Evolutionary conservation across 2,329 filamentous ascomycete species (phyloP), one percentile per base, ranked within the genome.

Genomic region (Didymellaceae sp.): DNA sequence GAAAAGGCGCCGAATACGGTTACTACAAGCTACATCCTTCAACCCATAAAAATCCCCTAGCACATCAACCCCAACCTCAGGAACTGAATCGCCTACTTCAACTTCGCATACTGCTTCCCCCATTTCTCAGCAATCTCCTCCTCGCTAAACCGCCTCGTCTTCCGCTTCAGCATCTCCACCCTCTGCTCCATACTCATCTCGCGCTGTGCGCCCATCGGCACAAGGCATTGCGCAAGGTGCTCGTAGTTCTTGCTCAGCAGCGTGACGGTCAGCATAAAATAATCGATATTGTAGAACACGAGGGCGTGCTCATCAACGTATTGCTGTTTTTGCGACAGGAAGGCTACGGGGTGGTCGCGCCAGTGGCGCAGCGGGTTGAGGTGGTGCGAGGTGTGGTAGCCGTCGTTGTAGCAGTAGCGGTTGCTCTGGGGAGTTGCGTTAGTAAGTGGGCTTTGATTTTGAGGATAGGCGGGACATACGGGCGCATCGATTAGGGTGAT

Each of bases 271-370:
- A 92, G 83, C 79, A 90, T 87, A 42, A 92, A 75, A 67, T 90
- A 93, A 71, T 92, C 89, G 61, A 93, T 90, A 63, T 91, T 86
- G 70, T 88, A 86, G 67, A 93, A 92, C 5, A 91, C 86, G 6
- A 93, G 79, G 0, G 89, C 89, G 16, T 84, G 77, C 64, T 90
- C 85, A 6, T 78, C 72, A 0, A 82, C 78, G 63, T 92, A 93
- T 2, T 79, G 80, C 18, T 82, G 74, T 72, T 90, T 91, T 35
- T 85, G 82, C 59, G 85, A 80, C 2, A 92, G 75, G 72, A 93
- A 91, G 6, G 88, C 83, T 10, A 85, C 78, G 0, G 89, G 89
- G 61, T 92, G 89, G 16, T 92, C 87, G 49, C 89, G 85, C 89
- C 89, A 93, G 75, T 92, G 90, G 1, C 89, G 84, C 21, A 83